Conservation (phyloP, 345 rosid species). For the Brassica juncea region DNA sequence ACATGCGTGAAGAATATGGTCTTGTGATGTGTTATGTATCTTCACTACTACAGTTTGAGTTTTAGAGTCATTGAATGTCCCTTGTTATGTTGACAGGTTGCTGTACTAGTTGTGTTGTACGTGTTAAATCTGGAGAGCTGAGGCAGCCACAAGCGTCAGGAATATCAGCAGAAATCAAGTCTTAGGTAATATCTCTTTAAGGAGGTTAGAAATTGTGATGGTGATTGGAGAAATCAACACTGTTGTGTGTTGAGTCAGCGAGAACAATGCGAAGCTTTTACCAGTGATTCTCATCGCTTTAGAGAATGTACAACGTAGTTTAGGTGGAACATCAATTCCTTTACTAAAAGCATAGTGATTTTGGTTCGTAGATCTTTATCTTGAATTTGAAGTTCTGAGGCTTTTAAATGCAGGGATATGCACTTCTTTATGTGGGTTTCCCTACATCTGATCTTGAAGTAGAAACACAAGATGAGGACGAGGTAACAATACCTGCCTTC, state of each 20-base stretch:
- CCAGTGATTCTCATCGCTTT: background rate
- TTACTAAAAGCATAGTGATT: background rate
- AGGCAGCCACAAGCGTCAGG: conserved; percentile 96
- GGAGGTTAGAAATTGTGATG: too few species aligned
- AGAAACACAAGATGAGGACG: background rate
- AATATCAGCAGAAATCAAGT: conserved; percentile 85
- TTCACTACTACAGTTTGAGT: background rate
- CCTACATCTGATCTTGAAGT: background rate
- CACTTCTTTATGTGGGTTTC: background rate
- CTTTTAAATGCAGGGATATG: background rate
- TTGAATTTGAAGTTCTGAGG: background rate
- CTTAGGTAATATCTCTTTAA: conserved; percentile 54
- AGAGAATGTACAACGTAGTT: background rate
- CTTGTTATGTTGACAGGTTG: conserved; percentile 60
- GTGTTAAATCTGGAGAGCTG: conserved; percentile 38
- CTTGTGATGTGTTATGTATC: background rate
- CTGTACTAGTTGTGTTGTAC: conserved; percentile 97
- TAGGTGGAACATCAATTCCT: background rate
- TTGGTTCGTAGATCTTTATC: background rate
- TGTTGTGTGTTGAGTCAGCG: too few species aligned
- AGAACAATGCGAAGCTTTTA: background rate
- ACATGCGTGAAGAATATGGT: background rate
- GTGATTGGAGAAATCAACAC: too few species aligned
- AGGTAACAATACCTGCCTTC: background rate
- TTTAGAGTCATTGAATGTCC: background rate